These are phyloP conservation scores for Kappamyces sp. DNA, from an alignment of 192 early-diverging fungal genomes.

Conservation along the genomic window DNA sequence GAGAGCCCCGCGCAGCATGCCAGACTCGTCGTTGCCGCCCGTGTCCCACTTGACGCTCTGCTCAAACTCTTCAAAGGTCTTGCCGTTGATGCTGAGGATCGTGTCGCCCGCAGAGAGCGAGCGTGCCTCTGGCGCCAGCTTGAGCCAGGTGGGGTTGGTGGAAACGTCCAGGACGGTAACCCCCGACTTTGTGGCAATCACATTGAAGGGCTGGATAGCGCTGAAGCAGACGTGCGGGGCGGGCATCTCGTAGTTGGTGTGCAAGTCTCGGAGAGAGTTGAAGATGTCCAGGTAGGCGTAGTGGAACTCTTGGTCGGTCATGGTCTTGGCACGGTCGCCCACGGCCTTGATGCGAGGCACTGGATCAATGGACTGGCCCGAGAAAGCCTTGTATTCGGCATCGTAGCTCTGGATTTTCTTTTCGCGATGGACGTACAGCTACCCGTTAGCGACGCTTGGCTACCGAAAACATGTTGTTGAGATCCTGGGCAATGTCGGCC, in stretches of 20 bases:
- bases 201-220: conserved; percentile 7
- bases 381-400: conserved; percentile 11
- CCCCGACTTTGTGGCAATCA: conserved; percentile 11
- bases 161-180: not conserved
- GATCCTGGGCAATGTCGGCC: not conserved
- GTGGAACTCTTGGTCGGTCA: conserved; percentile 20
- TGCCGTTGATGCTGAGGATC: conserved; percentile 9
- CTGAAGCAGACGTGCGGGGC: conserved; percentile 14
- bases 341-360: not conserved
- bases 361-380: not conserved
- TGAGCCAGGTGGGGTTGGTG: not conserved
- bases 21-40: conserved; percentile 14
- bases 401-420: conserved; percentile 3
- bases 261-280: conserved; percentile 22
- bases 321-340: conserved; percentile 6
- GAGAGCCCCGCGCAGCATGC: conserved; percentile 15
- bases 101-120: conserved; percentile 9
- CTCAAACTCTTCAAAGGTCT: conserved; percentile 8
- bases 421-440: conserved; percentile 1
- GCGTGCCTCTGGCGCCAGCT: too few relatives aligned
- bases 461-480: not conserved
- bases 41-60: not conserved
- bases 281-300: conserved; percentile 14
- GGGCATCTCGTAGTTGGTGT: conserved; percentile 18
- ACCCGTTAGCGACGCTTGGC: too few relatives aligned